phyloP scores from a whole-genome alignment of 192 early-diverging fungal species.

The Coemansia sp. region DNA sequence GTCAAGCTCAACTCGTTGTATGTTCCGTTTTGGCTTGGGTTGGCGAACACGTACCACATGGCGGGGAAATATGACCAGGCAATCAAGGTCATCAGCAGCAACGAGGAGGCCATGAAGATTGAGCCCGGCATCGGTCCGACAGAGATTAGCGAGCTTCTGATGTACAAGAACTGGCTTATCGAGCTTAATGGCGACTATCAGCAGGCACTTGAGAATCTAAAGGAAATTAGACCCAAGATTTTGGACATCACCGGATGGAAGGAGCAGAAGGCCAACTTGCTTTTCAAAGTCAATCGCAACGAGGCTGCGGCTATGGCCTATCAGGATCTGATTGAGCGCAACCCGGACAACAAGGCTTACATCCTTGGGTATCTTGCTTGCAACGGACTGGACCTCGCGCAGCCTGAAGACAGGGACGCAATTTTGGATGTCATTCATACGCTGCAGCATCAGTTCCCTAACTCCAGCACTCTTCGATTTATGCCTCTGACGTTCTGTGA shows the following conservation, averaged over 20 bases:
- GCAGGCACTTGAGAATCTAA: constrained; percentile 73
- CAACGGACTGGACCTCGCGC: constrained; percentile 33
- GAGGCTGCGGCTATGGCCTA: constrained; percentile 77
- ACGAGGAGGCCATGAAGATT: constrained; percentile 70
- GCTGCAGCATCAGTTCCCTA: constrained; percentile 69
- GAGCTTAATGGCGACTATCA: constrained; percentile 80
- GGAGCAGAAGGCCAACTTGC: constrained; percentile 70
- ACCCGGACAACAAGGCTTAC: constrained; percentile 78
- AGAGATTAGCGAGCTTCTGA: constrained; percentile 77
- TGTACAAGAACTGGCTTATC: constrained; percentile 85
- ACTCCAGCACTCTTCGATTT: constrained; percentile 76
- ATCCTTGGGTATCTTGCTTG: constrained; percentile 64
- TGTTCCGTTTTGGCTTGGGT: constrained; percentile 79
- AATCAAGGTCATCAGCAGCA: constrained; percentile 63
- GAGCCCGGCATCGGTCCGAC: constrained; percentile 39
- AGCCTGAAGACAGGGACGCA: constrained; percentile 30
- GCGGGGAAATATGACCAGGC: constrained; percentile 73
- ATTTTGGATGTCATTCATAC: constrained; percentile 47
- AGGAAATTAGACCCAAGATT: constrained; percentile 68
- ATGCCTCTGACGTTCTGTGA: constrained; percentile 72
- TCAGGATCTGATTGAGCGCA: constrained; percentile 69
- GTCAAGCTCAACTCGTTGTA: constrained; percentile 66
- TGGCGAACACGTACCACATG: constrained; percentile 83
- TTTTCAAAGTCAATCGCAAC: constrained; percentile 63
- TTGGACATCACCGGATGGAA: constrained; percentile 71